Evolutionary conservation across 345 rosid species (phyloP).

Genomic region (Gynandropsis gynandra): DNA sequence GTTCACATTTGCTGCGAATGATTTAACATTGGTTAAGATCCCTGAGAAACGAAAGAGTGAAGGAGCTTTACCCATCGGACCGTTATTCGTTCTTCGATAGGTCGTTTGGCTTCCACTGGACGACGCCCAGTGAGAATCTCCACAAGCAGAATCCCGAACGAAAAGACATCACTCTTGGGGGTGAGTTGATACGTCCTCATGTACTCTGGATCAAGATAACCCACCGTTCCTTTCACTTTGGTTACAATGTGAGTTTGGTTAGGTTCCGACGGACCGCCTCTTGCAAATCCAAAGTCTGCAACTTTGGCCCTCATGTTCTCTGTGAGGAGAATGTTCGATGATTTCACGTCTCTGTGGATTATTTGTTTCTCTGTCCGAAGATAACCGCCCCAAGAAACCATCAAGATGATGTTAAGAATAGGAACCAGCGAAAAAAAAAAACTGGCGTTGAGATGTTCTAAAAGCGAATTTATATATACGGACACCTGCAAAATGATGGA

Average conservation of each 20-base stretch:
- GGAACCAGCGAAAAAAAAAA: background rate
- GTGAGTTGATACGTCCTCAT: conserved; percentile 94
- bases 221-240: conserved; percentile 90
- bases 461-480: background rate
- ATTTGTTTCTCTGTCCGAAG: conserved; percentile 67
- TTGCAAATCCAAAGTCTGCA: conserved; percentile 93
- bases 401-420: background rate
- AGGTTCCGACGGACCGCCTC: conserved; percentile 55
- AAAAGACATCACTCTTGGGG: conserved; percentile 81
- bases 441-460: background rate
- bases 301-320: conserved; percentile 95
- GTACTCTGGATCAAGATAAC: conserved; percentile 96
- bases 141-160: conserved; percentile 79
- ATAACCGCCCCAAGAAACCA: background rate
- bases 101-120: conserved; percentile 64
- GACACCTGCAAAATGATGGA: conserved; percentile 82
- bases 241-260: conserved; percentile 75
- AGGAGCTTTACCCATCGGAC: conserved; percentile 73
- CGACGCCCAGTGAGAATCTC: conserved; percentile 90
- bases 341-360: conserved; percentile 89
- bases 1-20: too few relatives aligned
- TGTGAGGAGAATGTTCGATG: conserved; percentile 89
- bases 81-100: conserved; percentile 60
- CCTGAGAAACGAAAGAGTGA: conserved; percentile 1
- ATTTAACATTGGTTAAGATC: too few relatives aligned